These are phyloP conservation scores for Fusarium nelsonii DNA, from an alignment of 2,329 filamentous ascomycete genomes.

Conservation along the genomic window DNA sequence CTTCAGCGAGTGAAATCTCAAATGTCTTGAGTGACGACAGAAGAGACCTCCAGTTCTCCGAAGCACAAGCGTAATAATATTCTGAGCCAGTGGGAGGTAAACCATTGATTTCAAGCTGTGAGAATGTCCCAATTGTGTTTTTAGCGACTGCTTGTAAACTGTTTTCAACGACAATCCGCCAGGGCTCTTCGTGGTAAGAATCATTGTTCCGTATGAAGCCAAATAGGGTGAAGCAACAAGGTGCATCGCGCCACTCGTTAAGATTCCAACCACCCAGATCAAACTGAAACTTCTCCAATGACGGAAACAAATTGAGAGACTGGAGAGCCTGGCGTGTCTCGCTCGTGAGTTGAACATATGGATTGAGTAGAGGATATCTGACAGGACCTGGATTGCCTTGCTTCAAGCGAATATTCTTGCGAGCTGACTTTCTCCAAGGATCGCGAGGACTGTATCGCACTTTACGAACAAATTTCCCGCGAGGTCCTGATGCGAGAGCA, in stretches of 20 bases:
- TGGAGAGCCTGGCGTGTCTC: background rate
- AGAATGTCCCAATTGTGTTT: background rate
- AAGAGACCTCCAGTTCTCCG: background rate
- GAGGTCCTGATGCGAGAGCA: conserved; percentile 1
- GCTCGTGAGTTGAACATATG: background rate
- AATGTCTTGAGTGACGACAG: background rate
- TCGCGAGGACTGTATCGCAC: conserved; percentile 2
- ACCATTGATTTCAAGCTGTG: background rate
- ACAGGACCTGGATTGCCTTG: background rate
- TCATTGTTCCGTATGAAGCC: background rate
- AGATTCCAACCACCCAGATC: background rate
- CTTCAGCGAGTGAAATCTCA: background rate
- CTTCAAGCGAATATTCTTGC: background rate
- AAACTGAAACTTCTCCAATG: background rate
- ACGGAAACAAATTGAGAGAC: background rate
- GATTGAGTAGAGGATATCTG: background rate
- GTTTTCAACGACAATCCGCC: background rate
- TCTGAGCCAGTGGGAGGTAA: conserved; percentile 6
- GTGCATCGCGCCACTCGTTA: background rate
- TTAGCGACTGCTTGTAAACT: background rate
- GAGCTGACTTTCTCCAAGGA: background rate
- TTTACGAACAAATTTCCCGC: background rate
- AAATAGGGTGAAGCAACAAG: background rate
- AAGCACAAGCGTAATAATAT: conserved; percentile 2
- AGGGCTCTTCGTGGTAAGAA: conserved; percentile 1